Percentiles rank a stretch among this genome's conserved stretches.
phyloP scores from a whole-genome alignment of 2,329 filamentous ascomycete genomes.

The Sporothrix mexicana region DNA sequence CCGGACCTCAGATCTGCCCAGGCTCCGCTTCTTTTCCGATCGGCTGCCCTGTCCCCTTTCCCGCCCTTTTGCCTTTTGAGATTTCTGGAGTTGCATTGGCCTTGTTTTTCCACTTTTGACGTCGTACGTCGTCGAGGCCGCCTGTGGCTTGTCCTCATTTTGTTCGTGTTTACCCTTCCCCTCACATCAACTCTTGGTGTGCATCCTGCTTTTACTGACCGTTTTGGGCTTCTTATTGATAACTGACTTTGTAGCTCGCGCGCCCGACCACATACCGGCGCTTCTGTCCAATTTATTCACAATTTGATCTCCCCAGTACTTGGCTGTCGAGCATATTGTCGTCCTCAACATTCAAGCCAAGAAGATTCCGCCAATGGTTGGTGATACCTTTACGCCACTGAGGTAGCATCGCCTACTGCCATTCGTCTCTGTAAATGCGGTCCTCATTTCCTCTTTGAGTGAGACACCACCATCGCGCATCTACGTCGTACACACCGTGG shows the following conservation, averaged over 20 bases:
- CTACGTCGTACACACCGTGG: neutral
- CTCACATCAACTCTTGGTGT: neutral
- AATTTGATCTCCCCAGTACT: conserved; percentile 12
- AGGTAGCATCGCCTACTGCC: conserved; percentile 15
- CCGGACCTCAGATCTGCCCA: neutral
- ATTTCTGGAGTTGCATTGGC: neutral
- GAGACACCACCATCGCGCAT: neutral
- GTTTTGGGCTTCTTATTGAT: neutral
- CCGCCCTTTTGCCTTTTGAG: neutral
- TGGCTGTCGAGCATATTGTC: neutral
- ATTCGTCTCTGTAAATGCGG: conserved; percentile 18
- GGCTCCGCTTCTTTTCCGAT: conserved; percentile 14
- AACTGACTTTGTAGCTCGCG: neutral
- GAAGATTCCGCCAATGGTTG: conserved; percentile 16
- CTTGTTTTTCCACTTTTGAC: neutral
- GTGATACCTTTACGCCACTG: neutral
- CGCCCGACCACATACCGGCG: neutral
- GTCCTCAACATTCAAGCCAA: neutral
- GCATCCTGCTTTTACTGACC: neutral
- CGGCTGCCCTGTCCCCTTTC: neutral
- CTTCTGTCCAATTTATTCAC: neutral
- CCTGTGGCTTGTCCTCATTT: conserved; percentile 1
- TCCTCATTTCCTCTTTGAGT: conserved; percentile 26
- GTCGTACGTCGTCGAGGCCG: neutral
- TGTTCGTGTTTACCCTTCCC: neutral